These are phyloP conservation scores for Colletotrichum australisinense DNA, from an alignment of 2,329 filamentous ascomycete species.

Conservation along the genomic window DNA sequence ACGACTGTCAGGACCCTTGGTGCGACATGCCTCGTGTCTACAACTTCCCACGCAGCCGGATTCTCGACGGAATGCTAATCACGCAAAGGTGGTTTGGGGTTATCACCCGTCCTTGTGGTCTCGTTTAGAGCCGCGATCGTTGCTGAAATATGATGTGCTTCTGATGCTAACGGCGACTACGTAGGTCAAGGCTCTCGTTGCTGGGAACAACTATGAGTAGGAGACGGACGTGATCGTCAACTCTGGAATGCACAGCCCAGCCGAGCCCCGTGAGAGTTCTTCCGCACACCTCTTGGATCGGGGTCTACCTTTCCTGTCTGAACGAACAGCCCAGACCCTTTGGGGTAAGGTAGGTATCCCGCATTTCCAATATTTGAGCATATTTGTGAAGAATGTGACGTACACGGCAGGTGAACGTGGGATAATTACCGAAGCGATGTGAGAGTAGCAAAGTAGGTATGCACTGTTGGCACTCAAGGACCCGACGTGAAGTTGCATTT, in stretches of 20 bases:
- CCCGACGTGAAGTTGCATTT: neutral
- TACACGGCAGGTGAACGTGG: neutral
- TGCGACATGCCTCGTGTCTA: neutral
- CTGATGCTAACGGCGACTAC: slow-evolving; percentile 7
- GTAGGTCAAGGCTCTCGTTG: neutral
- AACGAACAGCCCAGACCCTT: neutral
- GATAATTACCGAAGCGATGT: neutral
- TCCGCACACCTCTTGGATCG: neutral
- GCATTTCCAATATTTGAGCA: neutral
- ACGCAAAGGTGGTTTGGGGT: neutral
- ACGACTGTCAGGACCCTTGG: neutral
- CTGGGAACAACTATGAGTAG: neutral
- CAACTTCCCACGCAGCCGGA: slow-evolving; percentile 2
- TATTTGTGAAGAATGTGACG: neutral
- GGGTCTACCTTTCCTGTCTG: neutral
- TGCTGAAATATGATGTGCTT: neutral
- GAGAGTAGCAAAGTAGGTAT: neutral
- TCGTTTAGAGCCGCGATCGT: slow-evolving; percentile 1
- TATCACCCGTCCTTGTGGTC: neutral
- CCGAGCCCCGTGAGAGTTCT: neutral
- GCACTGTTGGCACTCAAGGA: neutral
- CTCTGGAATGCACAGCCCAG: slow-evolving; percentile 24
- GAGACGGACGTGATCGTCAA: neutral
- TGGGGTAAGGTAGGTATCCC: neutral
- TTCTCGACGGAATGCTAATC: neutral